phyloP scores from a whole-genome alignment of 75 land plant genomes.

The Pseudotsuga menziesii region DNA sequence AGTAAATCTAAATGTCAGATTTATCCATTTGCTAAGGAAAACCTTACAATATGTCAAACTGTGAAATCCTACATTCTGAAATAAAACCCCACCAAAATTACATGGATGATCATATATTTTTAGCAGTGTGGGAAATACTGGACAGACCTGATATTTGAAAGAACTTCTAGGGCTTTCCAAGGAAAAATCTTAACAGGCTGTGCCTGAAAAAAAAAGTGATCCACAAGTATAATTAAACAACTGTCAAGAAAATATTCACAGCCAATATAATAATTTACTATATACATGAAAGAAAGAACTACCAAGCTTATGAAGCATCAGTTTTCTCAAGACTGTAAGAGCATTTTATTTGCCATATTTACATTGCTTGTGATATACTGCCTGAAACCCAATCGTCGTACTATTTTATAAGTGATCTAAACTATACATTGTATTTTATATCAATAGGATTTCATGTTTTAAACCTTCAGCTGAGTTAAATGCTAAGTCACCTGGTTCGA shows the following conservation, averaged over 20 bases:
- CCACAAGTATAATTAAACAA: background rate
- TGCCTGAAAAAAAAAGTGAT: conserved; percentile 27
- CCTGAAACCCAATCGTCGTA: too few species aligned
- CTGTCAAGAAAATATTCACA: background rate
- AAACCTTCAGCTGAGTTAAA: too few species aligned
- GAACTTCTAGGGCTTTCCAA: conserved; percentile 28
- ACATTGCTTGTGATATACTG: background rate
- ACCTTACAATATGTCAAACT: too few species aligned
- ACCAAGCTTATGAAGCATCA: background rate
- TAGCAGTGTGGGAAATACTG: background rate
- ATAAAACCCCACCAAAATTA: background rate
- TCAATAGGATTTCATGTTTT: too few species aligned
- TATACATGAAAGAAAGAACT: background rate
- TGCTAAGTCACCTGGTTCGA: too few species aligned
- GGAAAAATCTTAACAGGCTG: conserved; percentile 35
- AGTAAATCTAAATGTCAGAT: background rate
- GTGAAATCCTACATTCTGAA: too few species aligned
- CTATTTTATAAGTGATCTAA: too few species aligned
- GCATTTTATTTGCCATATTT: background rate
- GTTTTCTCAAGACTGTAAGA: background rate
- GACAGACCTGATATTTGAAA: conserved; percentile 31
- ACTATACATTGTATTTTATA: too few species aligned
- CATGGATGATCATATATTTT: background rate
- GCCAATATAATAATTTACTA: background rate
- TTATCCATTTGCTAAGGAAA: background rate